Percentiles rank a stretch among this genome's conserved stretches.
Evolutionary conservation across 1,139 yeast species (phyloP).

Genomic region (Geotrichum restrictum): DNA sequence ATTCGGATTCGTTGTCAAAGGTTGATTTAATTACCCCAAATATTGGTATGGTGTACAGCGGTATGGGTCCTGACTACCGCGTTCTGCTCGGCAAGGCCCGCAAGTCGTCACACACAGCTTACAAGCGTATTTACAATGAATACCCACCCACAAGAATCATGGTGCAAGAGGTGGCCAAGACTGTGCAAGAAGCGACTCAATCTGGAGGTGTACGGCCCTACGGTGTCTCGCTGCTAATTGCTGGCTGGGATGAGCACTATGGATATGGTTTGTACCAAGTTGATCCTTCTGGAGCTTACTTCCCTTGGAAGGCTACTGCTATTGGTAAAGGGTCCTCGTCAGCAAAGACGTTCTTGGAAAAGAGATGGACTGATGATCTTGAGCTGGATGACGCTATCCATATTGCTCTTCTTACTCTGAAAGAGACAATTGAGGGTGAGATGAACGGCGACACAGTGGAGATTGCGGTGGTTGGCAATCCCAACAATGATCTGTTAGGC

Average conservation of each 20-base stretch:
- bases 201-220: constrained; percentile 97
- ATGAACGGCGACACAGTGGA: constrained; percentile 96
- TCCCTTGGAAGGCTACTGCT: constrained; percentile 99
- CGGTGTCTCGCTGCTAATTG: constrained; percentile 91
- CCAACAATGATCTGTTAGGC: constrained; percentile 78
- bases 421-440: constrained; percentile 97
- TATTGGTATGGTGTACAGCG: constrained; percentile 94
- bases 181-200: constrained; percentile 98
- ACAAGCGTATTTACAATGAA: constrained; percentile 90
- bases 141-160: constrained; percentile 94
- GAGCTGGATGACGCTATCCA: constrained; percentile 98
- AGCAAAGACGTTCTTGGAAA: constrained; percentile 94
- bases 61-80: constrained; percentile 99
- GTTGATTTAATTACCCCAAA: constrained; percentile 87
- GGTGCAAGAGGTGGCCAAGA: constrained; percentile 91
- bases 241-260: constrained; percentile 84
- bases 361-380: constrained; percentile 95
- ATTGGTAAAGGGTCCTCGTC: constrained; percentile 92
- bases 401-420: constrained; percentile 86
- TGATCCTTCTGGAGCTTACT: constrained; percentile 96
- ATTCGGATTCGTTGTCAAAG: constrained; percentile 71
- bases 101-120: constrained; percentile 86
- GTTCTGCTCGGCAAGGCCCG: constrained; percentile 91
- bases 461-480: constrained; percentile 80
- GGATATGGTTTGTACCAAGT: constrained; percentile 89